Evolutionary conservation across 2,329 filamentous ascomycete genomes (phyloP).

Genomic region (Chalara sp.): DNA sequence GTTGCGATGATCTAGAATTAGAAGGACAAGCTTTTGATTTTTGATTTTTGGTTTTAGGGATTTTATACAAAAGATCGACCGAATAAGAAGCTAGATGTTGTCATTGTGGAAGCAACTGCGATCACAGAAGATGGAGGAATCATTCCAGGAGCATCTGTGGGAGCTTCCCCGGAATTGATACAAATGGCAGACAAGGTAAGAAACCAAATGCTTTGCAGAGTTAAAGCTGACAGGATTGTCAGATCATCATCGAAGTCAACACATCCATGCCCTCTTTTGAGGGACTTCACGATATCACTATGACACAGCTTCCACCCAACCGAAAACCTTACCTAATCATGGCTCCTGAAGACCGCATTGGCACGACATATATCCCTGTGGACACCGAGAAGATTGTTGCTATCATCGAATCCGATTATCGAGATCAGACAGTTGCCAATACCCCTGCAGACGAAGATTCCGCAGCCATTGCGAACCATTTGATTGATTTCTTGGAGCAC

Average conservation of each 20-base stretch:
- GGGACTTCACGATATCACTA: constrained; percentile 84
- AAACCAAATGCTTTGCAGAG: not conserved
- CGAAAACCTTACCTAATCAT: constrained; percentile 85
- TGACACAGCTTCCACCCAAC: constrained; percentile 74
- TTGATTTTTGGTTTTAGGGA: constrained; percentile 39
- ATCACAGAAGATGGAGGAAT: constrained; percentile 88
- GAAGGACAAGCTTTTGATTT: constrained; percentile 5
- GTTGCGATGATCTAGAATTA: constrained; percentile 14
- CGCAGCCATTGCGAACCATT: constrained; percentile 65
- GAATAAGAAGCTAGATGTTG: constrained; percentile 68
- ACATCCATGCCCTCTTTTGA: constrained; percentile 79
- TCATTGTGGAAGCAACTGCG: constrained; percentile 77
- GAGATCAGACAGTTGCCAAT: constrained; percentile 70
- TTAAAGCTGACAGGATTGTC: constrained; percentile 4
- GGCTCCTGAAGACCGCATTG: constrained; percentile 79
- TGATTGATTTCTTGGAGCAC: constrained; percentile 83
- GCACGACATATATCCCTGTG: constrained; percentile 72
- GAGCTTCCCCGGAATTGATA: constrained; percentile 76
- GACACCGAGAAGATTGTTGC: constrained; percentile 81
- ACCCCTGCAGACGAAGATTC: constrained; percentile 68
- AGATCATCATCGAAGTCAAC: constrained; percentile 88
- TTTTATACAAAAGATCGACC: constrained; percentile 78
- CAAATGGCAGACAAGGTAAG: constrained; percentile 80
- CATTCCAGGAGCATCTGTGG: constrained; percentile 78
- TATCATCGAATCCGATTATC: constrained; percentile 78